phyloP scores from a whole-genome alignment of 257 asterid species.

The Henckelia pumila region DNA sequence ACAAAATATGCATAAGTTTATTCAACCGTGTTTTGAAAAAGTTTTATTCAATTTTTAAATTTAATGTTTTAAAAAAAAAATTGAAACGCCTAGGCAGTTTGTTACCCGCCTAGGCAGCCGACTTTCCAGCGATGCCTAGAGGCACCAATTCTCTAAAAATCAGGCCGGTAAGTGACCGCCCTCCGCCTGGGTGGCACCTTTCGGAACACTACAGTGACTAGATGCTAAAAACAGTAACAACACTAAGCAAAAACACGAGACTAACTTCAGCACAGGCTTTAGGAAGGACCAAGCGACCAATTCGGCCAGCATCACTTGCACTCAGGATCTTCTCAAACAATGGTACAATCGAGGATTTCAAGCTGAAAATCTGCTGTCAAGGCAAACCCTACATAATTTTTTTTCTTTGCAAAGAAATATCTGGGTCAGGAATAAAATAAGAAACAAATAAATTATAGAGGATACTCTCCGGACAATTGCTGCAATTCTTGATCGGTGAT shows the following conservation, averaged over 20 bases:
- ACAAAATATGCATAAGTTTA: no score
- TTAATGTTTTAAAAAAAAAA: no score
- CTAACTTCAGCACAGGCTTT: slow-evolving; percentile 99
- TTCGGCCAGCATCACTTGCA: slow-evolving; percentile 99
- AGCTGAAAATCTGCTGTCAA: slow-evolving; percentile 55
- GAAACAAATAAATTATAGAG: slow-evolving; percentile 26
- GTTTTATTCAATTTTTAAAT: no score
- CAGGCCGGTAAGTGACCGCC: no score
- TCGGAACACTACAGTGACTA: no score
- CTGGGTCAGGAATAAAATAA: not conserved
- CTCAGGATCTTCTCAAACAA: slow-evolving; percentile 94
- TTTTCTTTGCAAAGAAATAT: not conserved
- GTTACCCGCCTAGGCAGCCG: no score
- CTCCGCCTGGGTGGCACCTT: no score
- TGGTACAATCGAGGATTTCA: slow-evolving; percentile 75
- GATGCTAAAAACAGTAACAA: slow-evolving; percentile 3
- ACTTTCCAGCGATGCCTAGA: no score
- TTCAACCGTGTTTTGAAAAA: no score
- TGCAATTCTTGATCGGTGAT: slow-evolving; percentile 93
- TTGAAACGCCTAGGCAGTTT: no score
- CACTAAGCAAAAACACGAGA: slow-evolving; percentile 17
- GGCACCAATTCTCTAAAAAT: no score
- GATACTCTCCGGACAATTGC: slow-evolving; percentile 97
- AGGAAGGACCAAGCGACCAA: slow-evolving; percentile 96
- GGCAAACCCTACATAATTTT: slow-evolving; percentile 23